phyloP scores from a whole-genome alignment of 129 eudicot genomes.

The Escallonia herrerae region DNA sequence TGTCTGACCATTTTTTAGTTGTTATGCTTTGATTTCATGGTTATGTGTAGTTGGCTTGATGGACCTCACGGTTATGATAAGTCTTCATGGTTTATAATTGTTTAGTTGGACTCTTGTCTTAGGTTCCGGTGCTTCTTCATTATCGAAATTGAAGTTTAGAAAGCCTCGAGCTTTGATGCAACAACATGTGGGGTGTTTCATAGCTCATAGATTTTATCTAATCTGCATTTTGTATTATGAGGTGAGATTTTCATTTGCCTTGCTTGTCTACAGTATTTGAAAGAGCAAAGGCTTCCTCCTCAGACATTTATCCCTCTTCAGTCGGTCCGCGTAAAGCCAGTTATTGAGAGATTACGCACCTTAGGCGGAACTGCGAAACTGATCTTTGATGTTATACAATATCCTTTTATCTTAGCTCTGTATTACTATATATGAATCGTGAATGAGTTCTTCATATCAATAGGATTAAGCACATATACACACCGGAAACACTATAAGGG shows the following conservation, averaged over 20 bases:
- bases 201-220: background rate
- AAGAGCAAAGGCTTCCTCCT: constrained; percentile 99
- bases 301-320: constrained; percentile 96
- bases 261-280: constrained; percentile 63
- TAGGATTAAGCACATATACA: too few relatives aligned
- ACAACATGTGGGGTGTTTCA: background rate
- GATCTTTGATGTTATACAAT: constrained; percentile 89
- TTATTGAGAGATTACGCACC: constrained; percentile 74
- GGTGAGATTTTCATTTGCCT: constrained; percentile 1
- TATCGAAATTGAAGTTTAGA: background rate
- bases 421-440: constrained; percentile 3
- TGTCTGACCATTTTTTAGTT: too few relatives aligned
- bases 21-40: too few relatives aligned
- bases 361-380: constrained; percentile 91
- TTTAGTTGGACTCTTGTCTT: background rate
- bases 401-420: constrained; percentile 42
- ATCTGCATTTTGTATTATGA: background rate
- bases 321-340: constrained; percentile 88
- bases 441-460: background rate
- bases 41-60: too few relatives aligned
- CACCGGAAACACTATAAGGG: too few relatives aligned
- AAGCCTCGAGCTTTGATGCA: background rate
- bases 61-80: too few relatives aligned
- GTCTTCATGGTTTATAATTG: background rate
- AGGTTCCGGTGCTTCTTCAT: background rate